Base-by-base conservation (phyloP, 2,329 filamentous ascomycete genomes). In the Sarocladium kiliense region DNA sequence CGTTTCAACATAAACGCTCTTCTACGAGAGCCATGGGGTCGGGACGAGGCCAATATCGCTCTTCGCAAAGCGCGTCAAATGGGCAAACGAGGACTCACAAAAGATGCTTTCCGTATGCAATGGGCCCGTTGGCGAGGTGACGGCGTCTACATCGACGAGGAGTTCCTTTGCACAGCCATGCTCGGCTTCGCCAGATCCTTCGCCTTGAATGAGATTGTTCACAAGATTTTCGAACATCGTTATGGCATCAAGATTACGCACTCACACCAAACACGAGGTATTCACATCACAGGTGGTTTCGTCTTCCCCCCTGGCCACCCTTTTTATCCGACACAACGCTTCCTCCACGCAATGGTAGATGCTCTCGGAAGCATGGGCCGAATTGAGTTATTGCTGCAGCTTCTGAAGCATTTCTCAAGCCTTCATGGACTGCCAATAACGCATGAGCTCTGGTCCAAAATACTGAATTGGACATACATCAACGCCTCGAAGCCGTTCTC, bases 301-400 rank as follows among this genome's bases (percentile, higher is more conserved):
- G 62, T 64, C 1, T 76, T 81, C 42, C 65, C 72, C 1, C 62
- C 61, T 1, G 72, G 75, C 26, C 81, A 1, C 77, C 81, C 7
- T 67, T 87, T 30, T 72, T 75, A 53, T 89, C 89, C 2, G 27
- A 82, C 80, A 0, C 59, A 66, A 7, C 71, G 74, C 2, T 74
- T 92, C 0, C 74, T 93, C 21, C 74, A 81, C 55, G 79, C 85
- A 9, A 71, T 92, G n/a, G 85, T 86, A 5, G 84, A 90, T 64
- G 74, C 77, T 1, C 88, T 86, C 59, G 81, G 86, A n/a, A 78
- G 77, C 58, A 89, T 86, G 67, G 84, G 80, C 49, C 76, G 86
- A 55, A 74, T 91, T 3, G 65, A 75, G 1, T 73, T 77, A 1
- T 87, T 82, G 12, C 64, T 86, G 25, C 75, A 79, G 39, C 63